Evolutionary conservation across 805 yeast genomes (phyloP), one percentile per base, ranked within the genome.

Genomic region (Nakazawaea holstii): DNA sequence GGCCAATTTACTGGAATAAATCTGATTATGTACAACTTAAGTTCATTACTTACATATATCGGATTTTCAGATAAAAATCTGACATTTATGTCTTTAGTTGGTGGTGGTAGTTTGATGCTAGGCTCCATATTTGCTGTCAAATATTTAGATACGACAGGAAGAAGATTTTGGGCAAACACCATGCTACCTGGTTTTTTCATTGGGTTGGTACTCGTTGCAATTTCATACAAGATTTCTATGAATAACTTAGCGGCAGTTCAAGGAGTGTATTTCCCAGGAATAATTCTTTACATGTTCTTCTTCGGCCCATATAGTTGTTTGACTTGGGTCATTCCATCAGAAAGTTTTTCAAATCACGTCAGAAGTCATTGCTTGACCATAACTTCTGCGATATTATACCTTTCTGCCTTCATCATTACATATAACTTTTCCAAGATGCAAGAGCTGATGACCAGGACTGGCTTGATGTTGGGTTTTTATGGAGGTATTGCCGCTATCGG

Each of bases 1-100:
- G 84, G 84, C 44, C 87, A 81, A 60, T 72, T 81, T 65, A 80
- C 86, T 4, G 87, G 87, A 68, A 76, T 81, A 55, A 81, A 81
- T 56, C 86, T 82, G 36, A 74, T 81, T 49, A 71, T 80, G 77
- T 81, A 80, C 67, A 77, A 81, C 62, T 72, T 80, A 77, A 73
- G 84, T 41, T 76, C 75, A 3, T 64, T 81, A 57, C 74, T 81
- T 79, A 59, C 55, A 2, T 65, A 68, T 31, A 77, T 81, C 56
- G 85, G 85, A 7, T 81, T 82, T 62, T 51, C 60, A 49, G 62
- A 63, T 17, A 75, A 75, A 56, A 61, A 72, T 44, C 66, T 82
- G 24, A 84, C 80, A 8, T 77, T 79, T 56, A 80, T 81, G 86
- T 80, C 86, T 8, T 70, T 80, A 58, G 87, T 81, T 20, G 85